Percentiles rank a stretch among this genome's conserved stretches.
Conservation (phyloP, 208 protist genomes). For the Wallacemonas sp. region DNA sequence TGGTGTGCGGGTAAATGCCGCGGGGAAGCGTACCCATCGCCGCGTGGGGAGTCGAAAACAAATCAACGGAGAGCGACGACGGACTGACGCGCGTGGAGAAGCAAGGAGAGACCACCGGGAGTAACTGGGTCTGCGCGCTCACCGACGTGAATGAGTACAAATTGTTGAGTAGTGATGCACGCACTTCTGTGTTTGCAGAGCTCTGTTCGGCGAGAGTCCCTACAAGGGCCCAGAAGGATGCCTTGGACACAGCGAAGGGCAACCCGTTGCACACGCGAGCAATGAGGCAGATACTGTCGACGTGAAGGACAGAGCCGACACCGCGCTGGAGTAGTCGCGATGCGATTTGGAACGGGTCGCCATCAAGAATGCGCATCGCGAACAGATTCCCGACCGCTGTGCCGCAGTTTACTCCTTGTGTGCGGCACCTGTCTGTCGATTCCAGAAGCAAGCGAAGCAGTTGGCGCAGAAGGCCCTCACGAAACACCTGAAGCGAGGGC, state of each 20-base stretch:
- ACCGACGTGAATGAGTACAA: conserved; percentile 49
- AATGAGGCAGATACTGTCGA: conserved; percentile 76
- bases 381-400: conserved; percentile 59
- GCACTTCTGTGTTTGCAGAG: conserved; percentile 20
- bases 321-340: conserved; percentile 58
- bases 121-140: neutral
- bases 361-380: conserved; percentile 37
- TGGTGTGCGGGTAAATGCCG: neutral
- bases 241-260: conserved; percentile 50
- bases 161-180: conserved; percentile 43
- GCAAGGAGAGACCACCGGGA: neutral
- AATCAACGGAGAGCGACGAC: too few species aligned
- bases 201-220: conserved; percentile 32
- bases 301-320: conserved; percentile 31
- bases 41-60: neutral
- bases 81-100: conserved; percentile 20
- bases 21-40: neutral
- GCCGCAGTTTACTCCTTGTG: conserved; percentile 59
- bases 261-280: conserved; percentile 57
- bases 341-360: conserved; percentile 77
- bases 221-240: conserved; percentile 75
- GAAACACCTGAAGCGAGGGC: conserved; percentile 37
- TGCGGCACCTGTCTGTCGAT: conserved; percentile 19
- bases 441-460: conserved; percentile 56
- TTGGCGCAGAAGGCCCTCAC: conserved; percentile 53